phyloP scores from a whole-genome alignment of 805 yeast genomes.

The Scheffersomyces lignosus region DNA sequence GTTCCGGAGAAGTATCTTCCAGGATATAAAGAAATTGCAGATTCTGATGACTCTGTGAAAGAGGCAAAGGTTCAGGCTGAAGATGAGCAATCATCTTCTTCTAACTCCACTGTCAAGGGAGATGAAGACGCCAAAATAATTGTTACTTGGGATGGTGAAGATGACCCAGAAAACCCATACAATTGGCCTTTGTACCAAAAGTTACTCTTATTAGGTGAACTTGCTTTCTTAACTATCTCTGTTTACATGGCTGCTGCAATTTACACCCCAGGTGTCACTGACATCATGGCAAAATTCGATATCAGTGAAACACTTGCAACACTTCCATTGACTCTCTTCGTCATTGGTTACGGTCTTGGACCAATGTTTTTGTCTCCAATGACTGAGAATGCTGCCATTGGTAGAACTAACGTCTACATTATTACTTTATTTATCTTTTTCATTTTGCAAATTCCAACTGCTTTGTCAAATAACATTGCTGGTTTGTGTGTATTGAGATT shows the following conservation, averaged over 20 bases:
- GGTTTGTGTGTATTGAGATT: slow-evolving; percentile 50
- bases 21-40: not conserved
- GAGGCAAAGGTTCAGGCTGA: not conserved
- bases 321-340: slow-evolving; percentile 52
- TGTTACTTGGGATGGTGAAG: slow-evolving; percentile 35
- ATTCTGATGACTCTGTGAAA: not conserved
- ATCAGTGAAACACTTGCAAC: slow-evolving; percentile 45
- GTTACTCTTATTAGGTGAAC: slow-evolving; percentile 31
- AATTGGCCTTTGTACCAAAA: slow-evolving; percentile 51
- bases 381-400: slow-evolving; percentile 52
- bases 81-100: not conserved
- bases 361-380: slow-evolving; percentile 58
- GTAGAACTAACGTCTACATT: slow-evolving; percentile 52
- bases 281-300: slow-evolving; percentile 43
- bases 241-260: slow-evolving; percentile 57
- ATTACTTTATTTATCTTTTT: slow-evolving; percentile 44
- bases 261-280: slow-evolving; percentile 48
- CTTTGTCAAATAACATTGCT: slow-evolving; percentile 48
- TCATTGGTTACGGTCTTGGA: slow-evolving; percentile 59
- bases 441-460: slow-evolving; percentile 55
- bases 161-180: slow-evolving; percentile 53
- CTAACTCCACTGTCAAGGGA: not conserved
- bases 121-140: slow-evolving; percentile 7
- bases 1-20: slow-evolving; percentile 15
- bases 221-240: slow-evolving; percentile 47